Percentiles rank a stretch among this genome's conserved stretches.
Conservation (phyloP, 2,329 filamentous ascomycete species). For the Diplodia seriata region DNA sequence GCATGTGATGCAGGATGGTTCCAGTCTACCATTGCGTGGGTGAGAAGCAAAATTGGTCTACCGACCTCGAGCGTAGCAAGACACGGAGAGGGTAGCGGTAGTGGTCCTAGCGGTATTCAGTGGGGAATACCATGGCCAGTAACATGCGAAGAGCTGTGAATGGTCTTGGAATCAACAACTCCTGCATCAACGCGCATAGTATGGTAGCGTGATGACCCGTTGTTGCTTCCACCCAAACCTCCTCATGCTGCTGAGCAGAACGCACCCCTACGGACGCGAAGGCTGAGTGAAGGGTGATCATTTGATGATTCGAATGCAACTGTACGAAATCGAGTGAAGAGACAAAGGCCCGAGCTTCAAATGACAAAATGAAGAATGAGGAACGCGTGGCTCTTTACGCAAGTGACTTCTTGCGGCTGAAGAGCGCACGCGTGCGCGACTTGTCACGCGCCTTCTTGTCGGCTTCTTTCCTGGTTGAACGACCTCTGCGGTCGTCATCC, state of each 20-base stretch:
- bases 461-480: slow-evolving; percentile 51
- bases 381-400: slow-evolving; percentile 31
- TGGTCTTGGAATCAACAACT: slow-evolving; percentile 6
- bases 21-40: slow-evolving; percentile 11
- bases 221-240: not conserved
- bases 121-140: not conserved
- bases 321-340: slow-evolving; percentile 17
- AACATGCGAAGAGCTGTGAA: slow-evolving; percentile 1
- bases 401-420: slow-evolving; percentile 65
- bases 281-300: not conserved
- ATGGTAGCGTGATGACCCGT: slow-evolving; percentile 6
- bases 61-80: not conserved
- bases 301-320: not conserved
- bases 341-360: slow-evolving; percentile 1
- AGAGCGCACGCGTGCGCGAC: slow-evolving; percentile 76
- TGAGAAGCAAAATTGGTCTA: not conserved
- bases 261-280: not conserved
- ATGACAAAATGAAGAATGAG: not conserved
- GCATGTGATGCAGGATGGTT: slow-evolving; percentile 29
- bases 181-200: not conserved
- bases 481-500: slow-evolving; percentile 52
- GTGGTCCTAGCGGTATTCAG: not conserved
- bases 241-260: slow-evolving; percentile 8
- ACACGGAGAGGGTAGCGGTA: not conserved
- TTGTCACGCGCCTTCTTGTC: slow-evolving; percentile 75